phyloP scores from a whole-genome alignment of 441 rosid species.

The Pelargonium cotyledonis region DNA sequence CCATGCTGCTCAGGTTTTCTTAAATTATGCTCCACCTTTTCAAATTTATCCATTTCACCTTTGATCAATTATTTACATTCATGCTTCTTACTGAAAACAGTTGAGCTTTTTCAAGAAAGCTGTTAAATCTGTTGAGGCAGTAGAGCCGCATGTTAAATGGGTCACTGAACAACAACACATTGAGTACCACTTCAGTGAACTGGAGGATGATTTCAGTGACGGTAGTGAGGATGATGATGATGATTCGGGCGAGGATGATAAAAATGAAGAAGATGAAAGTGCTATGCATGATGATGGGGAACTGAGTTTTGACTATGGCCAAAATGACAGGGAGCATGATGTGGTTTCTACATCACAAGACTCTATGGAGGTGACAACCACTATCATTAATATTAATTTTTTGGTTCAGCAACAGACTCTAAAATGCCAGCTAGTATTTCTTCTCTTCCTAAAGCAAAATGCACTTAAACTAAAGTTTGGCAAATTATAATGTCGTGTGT shows the following conservation, averaged over 20 bases:
- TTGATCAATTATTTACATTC: not conserved
- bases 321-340: constrained; percentile 41
- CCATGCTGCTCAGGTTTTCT: constrained; percentile 74
- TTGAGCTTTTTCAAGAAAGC: constrained; percentile 57
- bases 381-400: no score
- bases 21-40: not conserved
- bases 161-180: constrained; percentile 52
- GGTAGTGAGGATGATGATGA: constrained; percentile 33
- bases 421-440: not conserved
- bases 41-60: constrained; percentile 14
- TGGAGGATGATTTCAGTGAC: constrained; percentile 48
- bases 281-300: constrained; percentile 61
- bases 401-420: not conserved
- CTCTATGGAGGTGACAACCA: constrained; percentile 58
- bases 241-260: constrained; percentile 36
- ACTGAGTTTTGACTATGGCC: constrained; percentile 72
- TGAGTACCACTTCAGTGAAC: constrained; percentile 56
- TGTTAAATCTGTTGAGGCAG: constrained; percentile 49
- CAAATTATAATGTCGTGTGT: not conserved
- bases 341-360: constrained; percentile 33
- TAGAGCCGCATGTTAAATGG: constrained; percentile 56
- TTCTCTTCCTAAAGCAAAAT: no score
- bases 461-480: not conserved
- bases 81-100: constrained; percentile 28
- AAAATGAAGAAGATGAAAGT: constrained; percentile 34